Base-by-base conservation (phyloP, 257 asterid genomes). In the Sherardia arvensis region DNA sequence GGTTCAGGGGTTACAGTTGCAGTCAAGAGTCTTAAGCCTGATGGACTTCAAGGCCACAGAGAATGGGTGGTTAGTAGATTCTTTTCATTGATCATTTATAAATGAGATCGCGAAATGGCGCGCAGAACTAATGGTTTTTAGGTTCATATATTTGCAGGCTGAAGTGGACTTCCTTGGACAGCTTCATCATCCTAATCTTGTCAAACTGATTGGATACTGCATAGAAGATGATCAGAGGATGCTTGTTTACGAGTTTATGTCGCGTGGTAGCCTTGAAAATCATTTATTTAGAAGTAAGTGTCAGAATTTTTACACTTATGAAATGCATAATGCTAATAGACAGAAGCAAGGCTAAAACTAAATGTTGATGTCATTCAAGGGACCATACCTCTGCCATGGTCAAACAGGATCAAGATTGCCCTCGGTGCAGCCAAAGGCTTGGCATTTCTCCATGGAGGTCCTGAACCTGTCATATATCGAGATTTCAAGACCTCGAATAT, bases 401-500 rank as follows among this genome's bases (percentile, higher is more conserved):
- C 88, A 67, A 88, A 74, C 78, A 79, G 98, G 85, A 80, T 91
- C 59, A 91, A 88, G 68, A 88, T 91, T 63, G 90, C 98, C 18
- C 85, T 91, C 7, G 96, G 98, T 66, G 98, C 98, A 57, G 98
- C 98, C 58, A 91, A 84, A 81, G 98, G 98, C 57, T 62, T 91
- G 67, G 95, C 96, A 18, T 83, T 91, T 82, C 96, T 91, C 76
- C 98, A 91, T 33, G 76, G 80, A 55, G 96, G 94, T 59, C 33
- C 95, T 21, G 82, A 88, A 69, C 98, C 98, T 47, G 96, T 91
- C 62, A 91, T 91, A 51, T 91, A 91, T 48, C 81, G 98, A 30
- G 98, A 88, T 77, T 91, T 91, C 83, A 91, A 91, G 94, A 86
- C 96, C 25, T 91, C 98, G 15, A 91, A 91, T 73, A 91, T 91